These are phyloP conservation scores for Cladosporium sp. DNA, from an alignment of 2,329 filamentous ascomycete genomes.

Conservation along the genomic window DNA sequence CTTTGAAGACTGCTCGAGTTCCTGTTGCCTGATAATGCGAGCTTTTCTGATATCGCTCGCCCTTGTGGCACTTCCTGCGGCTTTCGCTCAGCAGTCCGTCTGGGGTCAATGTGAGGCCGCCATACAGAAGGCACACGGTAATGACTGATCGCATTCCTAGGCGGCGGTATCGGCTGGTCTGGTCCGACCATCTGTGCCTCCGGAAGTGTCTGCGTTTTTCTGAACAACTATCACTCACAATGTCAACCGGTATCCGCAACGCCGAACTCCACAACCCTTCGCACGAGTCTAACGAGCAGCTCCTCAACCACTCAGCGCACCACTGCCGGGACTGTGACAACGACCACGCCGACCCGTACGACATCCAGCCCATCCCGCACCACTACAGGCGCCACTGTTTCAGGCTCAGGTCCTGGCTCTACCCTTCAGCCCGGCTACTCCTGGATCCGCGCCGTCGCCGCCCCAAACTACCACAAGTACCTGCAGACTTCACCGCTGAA, in stretches of 20 bases:
- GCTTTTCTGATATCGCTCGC: not conserved
- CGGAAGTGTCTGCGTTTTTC: conserved; percentile 29
- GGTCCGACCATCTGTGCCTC: conserved; percentile 32
- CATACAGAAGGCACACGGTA: not conserved
- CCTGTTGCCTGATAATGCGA: not conserved
- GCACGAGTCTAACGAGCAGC: conserved; percentile 13
- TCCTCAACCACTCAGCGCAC: not conserved
- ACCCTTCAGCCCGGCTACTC: conserved; percentile 48
- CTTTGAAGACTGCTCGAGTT: not conserved
- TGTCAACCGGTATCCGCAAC: conserved; percentile 19
- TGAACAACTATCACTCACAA: conserved; percentile 33
- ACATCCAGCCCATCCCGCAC: conserved; percentile 9
- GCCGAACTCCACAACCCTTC: not conserved
- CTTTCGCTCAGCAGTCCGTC: conserved; percentile 6
- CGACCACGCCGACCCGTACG: conserved; percentile 16
- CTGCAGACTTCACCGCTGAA: conserved; percentile 32
- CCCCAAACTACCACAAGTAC: conserved; percentile 49
- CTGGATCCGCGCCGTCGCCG: conserved; percentile 53
- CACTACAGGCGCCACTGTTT: conserved; percentile 19
- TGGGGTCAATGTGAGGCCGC: conserved; percentile 30
- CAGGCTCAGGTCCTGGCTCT: conserved; percentile 33
- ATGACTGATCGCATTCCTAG: conserved; percentile 4
- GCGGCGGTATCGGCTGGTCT: conserved; percentile 31
- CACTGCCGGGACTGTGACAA: conserved; percentile 5
- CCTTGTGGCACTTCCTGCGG: not conserved